A percentile compares a stretch with the other conserved stretches of the same genome.
Conservation (phyloP, 805 yeast species). For the Candida corydali region DNA sequence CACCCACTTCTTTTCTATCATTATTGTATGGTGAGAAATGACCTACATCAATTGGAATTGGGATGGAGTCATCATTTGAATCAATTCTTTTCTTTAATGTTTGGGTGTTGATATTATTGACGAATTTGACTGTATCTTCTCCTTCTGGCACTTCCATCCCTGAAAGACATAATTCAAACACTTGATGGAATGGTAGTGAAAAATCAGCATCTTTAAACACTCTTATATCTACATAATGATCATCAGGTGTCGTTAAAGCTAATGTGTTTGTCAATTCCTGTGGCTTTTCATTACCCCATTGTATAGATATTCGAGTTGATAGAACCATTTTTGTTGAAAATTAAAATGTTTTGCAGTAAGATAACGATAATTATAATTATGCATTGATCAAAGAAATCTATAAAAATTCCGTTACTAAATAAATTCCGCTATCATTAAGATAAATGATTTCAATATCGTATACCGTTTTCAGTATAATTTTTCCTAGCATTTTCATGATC, state of each 20-base stretch:
- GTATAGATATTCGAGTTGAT: conserved; percentile 48
- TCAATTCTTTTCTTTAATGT: conserved; percentile 20
- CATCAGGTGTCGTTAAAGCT: conserved; percentile 42
- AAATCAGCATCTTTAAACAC: conserved; percentile 13
- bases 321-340: conserved; percentile 27
- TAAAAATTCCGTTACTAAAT: too few species aligned
- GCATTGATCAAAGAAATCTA: background rate
- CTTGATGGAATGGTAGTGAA: conserved; percentile 16
- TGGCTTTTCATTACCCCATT: conserved; percentile 44
- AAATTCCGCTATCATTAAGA: too few species aligned
- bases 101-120: conserved; percentile 40
- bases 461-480: background rate
- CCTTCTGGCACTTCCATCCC: conserved; percentile 44
- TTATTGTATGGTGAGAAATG: conserved; percentile 35
- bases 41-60: conserved; percentile 32
- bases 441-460: too few species aligned
- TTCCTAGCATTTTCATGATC: background rate
- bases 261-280: conserved; percentile 45
- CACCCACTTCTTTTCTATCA: conserved; percentile 47
- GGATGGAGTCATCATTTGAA: background rate
- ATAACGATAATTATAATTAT: too few species aligned
- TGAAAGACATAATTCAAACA: conserved; percentile 56
- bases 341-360: too few species aligned
- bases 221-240: conserved; percentile 47
- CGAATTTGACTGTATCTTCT: conserved; percentile 33